phyloP scores from a whole-genome alignment of 2,329 filamentous ascomycete species.

The Venturia oleaginea region DNA sequence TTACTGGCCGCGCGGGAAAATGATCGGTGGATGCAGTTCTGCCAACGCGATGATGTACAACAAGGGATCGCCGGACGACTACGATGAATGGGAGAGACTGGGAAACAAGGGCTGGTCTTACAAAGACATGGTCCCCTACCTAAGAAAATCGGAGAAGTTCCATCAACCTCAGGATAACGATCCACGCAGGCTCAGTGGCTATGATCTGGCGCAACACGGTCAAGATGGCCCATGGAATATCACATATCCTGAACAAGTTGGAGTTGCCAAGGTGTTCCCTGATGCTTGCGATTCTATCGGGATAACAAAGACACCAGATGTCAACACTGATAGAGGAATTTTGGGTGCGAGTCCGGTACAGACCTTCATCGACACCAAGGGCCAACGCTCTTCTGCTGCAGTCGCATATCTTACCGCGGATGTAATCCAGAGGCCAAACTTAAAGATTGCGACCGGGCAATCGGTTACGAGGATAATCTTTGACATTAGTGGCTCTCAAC shows the following conservation, averaged over 20 bases:
- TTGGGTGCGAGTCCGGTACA: constrained; percentile 17
- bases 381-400: constrained; percentile 18
- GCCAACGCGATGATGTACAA: constrained; percentile 13
- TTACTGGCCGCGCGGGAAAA: constrained; percentile 7
- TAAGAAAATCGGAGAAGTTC: constrained; percentile 9
- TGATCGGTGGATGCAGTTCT: constrained; percentile 9
- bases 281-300: constrained; percentile 18
- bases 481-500: constrained; percentile 15
- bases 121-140: constrained; percentile 4
- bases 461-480: constrained; percentile 19
- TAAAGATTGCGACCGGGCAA: constrained; percentile 18
- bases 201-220: constrained; percentile 7
- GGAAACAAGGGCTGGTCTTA: constrained; percentile 10
- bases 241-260: constrained; percentile 14
- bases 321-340: constrained; percentile 17
- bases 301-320: constrained; percentile 16
- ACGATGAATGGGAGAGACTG: constrained; percentile 13
- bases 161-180: constrained; percentile 2
- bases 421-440: constrained; percentile 17
- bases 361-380: constrained; percentile 18
- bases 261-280: constrained; percentile 16
- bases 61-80: constrained; percentile 7
- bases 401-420: constrained; percentile 18
- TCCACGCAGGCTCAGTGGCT: background rate
- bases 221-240: constrained; percentile 15